Conservation (phyloP, 345 rosid genomes). For the Geranium brycei region DNA sequence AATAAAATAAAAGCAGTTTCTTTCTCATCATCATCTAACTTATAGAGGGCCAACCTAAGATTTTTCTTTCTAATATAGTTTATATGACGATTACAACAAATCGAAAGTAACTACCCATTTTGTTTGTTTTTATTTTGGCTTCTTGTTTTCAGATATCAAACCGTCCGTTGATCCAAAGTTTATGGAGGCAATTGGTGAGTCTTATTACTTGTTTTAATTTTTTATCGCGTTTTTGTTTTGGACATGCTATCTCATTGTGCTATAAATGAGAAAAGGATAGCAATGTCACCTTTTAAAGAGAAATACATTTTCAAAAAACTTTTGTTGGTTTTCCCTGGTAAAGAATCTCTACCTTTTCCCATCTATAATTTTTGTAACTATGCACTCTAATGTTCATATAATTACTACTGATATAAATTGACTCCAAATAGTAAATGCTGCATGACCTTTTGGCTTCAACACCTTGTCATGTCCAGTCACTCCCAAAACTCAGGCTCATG, state of each 20-base stretch:
- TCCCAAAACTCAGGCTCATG: too few relatives aligned
- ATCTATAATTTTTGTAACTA: too few relatives aligned
- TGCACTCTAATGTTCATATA: too few relatives aligned
- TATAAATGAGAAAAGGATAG: background rate
- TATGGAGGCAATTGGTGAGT: conserved; percentile 80
- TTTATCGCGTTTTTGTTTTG: background rate
- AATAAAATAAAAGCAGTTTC: too few relatives aligned
- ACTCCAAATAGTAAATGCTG: too few relatives aligned
- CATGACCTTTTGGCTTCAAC: too few relatives aligned
- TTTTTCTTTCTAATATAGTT: background rate
- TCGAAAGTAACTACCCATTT: too few relatives aligned
- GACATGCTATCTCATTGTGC: background rate
- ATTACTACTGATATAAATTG: too few relatives aligned
- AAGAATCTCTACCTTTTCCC: too few relatives aligned
- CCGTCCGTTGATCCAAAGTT: conserved; percentile 74
- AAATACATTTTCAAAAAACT: background rate
- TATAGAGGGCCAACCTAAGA: background rate
- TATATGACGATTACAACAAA: background rate
- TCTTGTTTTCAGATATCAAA: conserved; percentile 46
- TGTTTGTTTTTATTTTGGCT: background rate
- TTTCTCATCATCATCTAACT: background rate
- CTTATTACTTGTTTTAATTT: background rate
- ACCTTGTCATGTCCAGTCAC: too few relatives aligned
- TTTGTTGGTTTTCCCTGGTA: too few relatives aligned
- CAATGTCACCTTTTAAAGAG: background rate